A percentile compares a stretch with the other conserved stretches of the same genome.
Conservation (phyloP, 2,329 filamentous ascomycete species). For the Biscogniauxia marginata region DNA sequence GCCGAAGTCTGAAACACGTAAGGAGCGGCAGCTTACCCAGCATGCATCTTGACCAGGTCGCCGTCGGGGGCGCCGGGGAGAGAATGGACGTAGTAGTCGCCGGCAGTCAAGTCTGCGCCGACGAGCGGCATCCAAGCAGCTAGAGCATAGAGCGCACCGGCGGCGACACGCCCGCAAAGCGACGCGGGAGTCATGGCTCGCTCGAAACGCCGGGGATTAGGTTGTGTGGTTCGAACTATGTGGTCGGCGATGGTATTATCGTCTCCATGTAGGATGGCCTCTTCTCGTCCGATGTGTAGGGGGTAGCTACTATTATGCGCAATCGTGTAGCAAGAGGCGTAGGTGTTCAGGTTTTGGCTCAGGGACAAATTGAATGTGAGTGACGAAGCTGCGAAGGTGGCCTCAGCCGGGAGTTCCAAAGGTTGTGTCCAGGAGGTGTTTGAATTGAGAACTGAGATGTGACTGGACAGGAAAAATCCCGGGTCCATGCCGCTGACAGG, state of each 20-base stretch:
- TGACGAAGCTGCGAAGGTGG: slow-evolving; percentile 18
- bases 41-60: slow-evolving; percentile 92
- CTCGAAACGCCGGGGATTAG: neutral
- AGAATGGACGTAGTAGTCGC: slow-evolving; percentile 85
- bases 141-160: slow-evolving; percentile 39
- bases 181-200: slow-evolving; percentile 29
- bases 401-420: slow-evolving; percentile 6
- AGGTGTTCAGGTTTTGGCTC: too few species aligned
- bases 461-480: neutral
- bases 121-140: slow-evolving; percentile 40
- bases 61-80: slow-evolving; percentile 81
- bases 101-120: slow-evolving; percentile 54
- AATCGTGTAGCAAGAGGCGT: neutral
- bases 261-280: slow-evolving; percentile 1
- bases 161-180: slow-evolving; percentile 26
- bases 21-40: slow-evolving; percentile 66
- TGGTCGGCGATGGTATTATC: slow-evolving; percentile 1
- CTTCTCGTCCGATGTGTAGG: neutral
- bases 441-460: neutral
- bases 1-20: slow-evolving; percentile 9
- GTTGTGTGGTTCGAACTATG: slow-evolving; percentile 6
- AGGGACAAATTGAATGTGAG: slow-evolving; percentile 6
- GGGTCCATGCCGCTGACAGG: neutral
- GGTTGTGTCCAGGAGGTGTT: neutral
- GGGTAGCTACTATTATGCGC: neutral